These are phyloP conservation scores for Candida boidinii DNA, from an alignment of 805 yeast species.

Conservation along the genomic window DNA sequence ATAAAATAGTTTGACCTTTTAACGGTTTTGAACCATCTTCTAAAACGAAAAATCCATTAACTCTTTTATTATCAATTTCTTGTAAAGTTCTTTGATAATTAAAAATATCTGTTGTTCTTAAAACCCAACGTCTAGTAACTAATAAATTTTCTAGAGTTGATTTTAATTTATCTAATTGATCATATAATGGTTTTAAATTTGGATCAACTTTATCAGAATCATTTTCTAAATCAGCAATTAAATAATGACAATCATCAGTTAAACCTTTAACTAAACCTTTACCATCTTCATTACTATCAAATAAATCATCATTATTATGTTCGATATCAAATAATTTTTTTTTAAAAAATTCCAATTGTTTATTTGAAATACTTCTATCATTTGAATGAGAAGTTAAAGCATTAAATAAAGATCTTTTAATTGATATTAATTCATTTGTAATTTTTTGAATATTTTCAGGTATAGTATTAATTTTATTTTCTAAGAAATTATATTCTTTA, in stretches of 20 bases:
- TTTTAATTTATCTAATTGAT: conserved; percentile 56
- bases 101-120: conserved; percentile 91
- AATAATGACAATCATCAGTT: conserved; percentile 74
- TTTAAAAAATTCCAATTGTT: too few relatives aligned
- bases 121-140: conserved; percentile 94
- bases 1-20: conserved; percentile 51
- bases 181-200: conserved; percentile 50
- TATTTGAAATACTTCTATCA: conserved; percentile 21
- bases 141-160: conserved; percentile 71
- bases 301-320: too few relatives aligned
- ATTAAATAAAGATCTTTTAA: conserved; percentile 58
- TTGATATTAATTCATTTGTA: conserved; percentile 51
- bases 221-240: conserved; percentile 58
- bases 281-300: conserved; percentile 14
- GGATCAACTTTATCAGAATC: conserved; percentile 37
- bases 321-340: too few relatives aligned
- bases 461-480: conserved; percentile 38
- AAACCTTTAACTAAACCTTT: conserved; percentile 59
- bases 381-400: conserved; percentile 6
- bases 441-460: conserved; percentile 40
- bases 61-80: conserved; percentile 64
- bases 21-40: conserved; percentile 16
- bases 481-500: conserved; percentile 47
- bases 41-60: conserved; percentile 45
- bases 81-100: conserved; percentile 68